Conservation (phyloP, 768 basidiomycete genomes). For the Suillus brevipes region DNA sequence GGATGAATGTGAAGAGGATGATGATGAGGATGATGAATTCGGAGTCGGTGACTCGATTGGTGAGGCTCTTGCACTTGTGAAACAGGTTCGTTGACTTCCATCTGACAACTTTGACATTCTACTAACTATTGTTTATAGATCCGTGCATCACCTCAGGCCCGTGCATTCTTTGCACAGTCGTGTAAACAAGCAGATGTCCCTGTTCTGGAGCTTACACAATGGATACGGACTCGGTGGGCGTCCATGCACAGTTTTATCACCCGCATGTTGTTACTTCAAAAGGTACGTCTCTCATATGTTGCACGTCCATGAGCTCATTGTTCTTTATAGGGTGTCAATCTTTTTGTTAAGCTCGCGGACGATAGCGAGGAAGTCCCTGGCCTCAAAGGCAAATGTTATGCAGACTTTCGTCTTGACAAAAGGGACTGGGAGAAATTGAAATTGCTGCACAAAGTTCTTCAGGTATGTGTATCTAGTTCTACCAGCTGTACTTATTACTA, state of each 20-base stretch:
- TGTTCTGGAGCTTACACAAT: neutral
- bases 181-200: neutral
- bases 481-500: neutral
- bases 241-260: neutral
- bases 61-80: constrained; percentile 4
- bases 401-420: constrained; percentile 20
- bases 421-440: constrained; percentile 28
- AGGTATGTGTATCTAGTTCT: constrained; percentile 10
- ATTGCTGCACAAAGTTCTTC: constrained; percentile 25
- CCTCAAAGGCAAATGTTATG: constrained; percentile 26
- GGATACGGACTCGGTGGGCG: neutral
- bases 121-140: neutral
- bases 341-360: constrained; percentile 26
- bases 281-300: neutral
- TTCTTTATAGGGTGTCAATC: neutral
- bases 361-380: constrained; percentile 22
- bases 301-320: neutral
- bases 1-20: neutral
- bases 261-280: neutral
- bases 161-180: neutral
- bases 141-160: neutral
- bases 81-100: neutral
- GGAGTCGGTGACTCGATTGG: constrained; percentile 11
- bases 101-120: neutral
- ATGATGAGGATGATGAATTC: constrained; percentile 4